Evolutionary conservation across 1,284 basidiomycete species (phyloP).

Genomic region (Stereum hirsutum): DNA sequence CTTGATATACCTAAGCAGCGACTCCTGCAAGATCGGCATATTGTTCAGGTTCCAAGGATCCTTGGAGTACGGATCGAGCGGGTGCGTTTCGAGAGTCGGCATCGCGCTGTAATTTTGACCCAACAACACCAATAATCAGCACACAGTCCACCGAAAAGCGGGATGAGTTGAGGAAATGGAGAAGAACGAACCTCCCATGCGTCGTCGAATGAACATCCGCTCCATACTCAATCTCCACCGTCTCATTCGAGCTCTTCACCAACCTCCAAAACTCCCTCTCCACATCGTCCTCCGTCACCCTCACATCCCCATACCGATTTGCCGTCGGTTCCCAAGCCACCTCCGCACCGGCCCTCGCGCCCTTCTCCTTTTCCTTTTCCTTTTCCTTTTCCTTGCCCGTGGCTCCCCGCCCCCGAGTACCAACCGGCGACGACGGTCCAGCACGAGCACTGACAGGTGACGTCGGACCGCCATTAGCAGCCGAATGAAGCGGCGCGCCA

Average conservation of each 20-base stretch:
- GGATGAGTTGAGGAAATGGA: too few species aligned
- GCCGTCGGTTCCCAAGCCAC: too few species aligned
- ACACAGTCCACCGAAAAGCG: too few species aligned
- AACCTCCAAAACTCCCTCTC: slow-evolving; percentile 98
- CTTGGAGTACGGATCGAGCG: slow-evolving; percentile 77
- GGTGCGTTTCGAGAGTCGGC: slow-evolving; percentile 91
- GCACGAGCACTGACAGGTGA: too few species aligned
- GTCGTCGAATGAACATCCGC: slow-evolving; percentile 98
- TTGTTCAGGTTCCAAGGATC: slow-evolving; percentile 99
- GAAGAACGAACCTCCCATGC: slow-evolving; percentile 73
- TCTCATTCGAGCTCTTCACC: slow-evolving; percentile 83
- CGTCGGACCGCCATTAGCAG: too few species aligned
- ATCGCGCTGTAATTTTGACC: slow-evolving; percentile 57
- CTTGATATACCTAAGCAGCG: slow-evolving; percentile 89
- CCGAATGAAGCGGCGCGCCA: too few species aligned
- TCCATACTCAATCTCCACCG: slow-evolving; percentile 97
- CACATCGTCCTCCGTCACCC: slow-evolving; percentile 81
- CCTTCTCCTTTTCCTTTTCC: slow-evolving; percentile 24
- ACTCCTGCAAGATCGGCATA: slow-evolving; percentile 84
- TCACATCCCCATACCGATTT: slow-evolving; percentile 52
- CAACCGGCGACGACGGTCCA: too few species aligned
- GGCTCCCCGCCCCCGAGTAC: too few species aligned
- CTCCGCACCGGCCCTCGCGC: neutral
- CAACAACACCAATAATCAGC: too few species aligned
- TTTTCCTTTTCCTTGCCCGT: slow-evolving; percentile 10